Conservation (phyloP, 192 early-diverging fungal species). For the Dissophora globulifera region DNA sequence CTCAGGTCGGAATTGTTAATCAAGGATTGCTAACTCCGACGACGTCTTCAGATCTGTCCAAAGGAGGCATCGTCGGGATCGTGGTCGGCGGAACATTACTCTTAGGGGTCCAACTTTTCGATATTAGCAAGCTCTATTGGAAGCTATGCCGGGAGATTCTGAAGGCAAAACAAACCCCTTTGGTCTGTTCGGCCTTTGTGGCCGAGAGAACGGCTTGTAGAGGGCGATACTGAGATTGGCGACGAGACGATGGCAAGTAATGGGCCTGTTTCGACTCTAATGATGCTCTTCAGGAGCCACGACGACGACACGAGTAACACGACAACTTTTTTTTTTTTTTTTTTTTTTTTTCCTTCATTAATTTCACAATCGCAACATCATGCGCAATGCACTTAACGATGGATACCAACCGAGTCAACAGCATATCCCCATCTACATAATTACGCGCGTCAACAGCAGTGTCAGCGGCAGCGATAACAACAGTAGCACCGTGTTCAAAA, state of each 20-base stretch:
- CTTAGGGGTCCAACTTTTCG: background rate
- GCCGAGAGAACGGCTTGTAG: constrained; percentile 2
- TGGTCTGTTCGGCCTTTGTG: background rate
- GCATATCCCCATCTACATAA: background rate
- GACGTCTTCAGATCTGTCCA: background rate
- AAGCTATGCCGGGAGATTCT: background rate
- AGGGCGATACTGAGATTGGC: background rate
- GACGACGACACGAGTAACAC: background rate
- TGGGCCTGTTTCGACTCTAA: background rate
- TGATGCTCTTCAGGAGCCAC: background rate
- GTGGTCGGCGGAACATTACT: constrained; percentile 1
- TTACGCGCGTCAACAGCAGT: background rate
- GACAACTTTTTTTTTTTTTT: no score
- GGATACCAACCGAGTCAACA: no score
- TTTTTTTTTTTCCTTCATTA: no score
- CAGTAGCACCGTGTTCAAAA: no score
- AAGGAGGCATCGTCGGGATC: constrained; percentile 18
- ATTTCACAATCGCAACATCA: no score
- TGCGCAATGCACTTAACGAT: no score
- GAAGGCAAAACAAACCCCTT: background rate
- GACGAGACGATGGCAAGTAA: background rate
- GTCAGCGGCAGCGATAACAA: background rate
- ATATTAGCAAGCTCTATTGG: background rate
- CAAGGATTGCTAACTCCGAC: background rate
- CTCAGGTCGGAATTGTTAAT: constrained; percentile 33